Conservation (phyloP, 2,329 filamentous ascomycete genomes). For the Botrytis byssoidea region DNA sequence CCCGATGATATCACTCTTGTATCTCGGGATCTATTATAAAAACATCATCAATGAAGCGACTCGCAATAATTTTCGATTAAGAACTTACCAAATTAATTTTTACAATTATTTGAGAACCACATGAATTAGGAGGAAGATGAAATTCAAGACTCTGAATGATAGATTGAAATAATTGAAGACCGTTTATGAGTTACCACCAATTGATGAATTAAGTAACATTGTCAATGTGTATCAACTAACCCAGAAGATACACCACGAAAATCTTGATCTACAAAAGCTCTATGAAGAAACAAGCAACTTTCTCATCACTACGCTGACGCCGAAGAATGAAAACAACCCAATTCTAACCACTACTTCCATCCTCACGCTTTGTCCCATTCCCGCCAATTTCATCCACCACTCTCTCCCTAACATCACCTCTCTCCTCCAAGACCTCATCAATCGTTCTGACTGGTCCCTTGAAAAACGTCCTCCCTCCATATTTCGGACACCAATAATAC, state of each 20-base stretch:
- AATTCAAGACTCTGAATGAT: not conserved
- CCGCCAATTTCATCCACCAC: not conserved
- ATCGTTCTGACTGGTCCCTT: conserved; percentile 36
- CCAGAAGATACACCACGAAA: not conserved
- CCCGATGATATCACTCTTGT: too few relatives aligned
- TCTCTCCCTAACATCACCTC: not conserved
- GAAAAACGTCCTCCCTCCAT: conserved; percentile 39
- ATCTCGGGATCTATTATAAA: too few relatives aligned
- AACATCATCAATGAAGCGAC: too few relatives aligned
- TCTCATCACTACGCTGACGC: not conserved
- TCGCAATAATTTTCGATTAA: too few relatives aligned
- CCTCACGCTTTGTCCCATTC: not conserved
- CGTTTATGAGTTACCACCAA: not conserved
- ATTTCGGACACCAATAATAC: conserved; percentile 37
- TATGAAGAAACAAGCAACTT: not conserved
- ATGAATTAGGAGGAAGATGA: not conserved
- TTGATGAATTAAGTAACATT: not conserved
- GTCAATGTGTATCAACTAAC: not conserved
- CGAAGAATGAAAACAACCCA: not conserved
- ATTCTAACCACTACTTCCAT: not conserved
- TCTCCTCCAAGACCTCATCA: conserved; percentile 31
- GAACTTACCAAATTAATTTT: too few relatives aligned
- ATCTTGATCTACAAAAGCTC: not conserved
- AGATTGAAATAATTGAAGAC: not conserved
- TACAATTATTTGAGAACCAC: too few relatives aligned